Evolutionary conservation across 441 rosid genomes (phyloP).

Genomic region (Rhodomyrtus psidioides): DNA sequence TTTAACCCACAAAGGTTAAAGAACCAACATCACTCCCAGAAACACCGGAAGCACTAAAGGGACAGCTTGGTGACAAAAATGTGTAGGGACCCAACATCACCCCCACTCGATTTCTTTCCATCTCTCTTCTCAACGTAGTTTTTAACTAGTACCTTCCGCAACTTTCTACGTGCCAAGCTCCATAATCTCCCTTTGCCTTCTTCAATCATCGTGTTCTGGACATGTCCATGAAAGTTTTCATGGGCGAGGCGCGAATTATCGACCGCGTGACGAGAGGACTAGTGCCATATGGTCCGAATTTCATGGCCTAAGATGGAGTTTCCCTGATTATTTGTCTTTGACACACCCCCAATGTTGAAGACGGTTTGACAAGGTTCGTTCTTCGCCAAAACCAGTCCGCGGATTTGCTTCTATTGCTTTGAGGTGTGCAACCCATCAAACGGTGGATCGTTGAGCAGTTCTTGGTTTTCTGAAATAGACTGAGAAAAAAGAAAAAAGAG

Average conservation of each 20-base stretch:
- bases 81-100: not conserved
- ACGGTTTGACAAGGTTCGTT: not conserved
- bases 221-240: not conserved
- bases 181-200: not conserved
- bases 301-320: not conserved
- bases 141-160: not conserved
- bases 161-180: not conserved
- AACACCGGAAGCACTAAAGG: conserved; percentile 17
- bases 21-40: conserved; percentile 12
- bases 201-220: not conserved
- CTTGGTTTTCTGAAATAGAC: not conserved
- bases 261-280: not conserved
- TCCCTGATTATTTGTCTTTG: not conserved
- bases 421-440: not conserved
- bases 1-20: not conserved
- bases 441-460: not conserved
- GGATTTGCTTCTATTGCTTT: not conserved
- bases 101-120: not conserved
- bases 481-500: no score
- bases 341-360: not conserved
- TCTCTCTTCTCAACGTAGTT: not conserved
- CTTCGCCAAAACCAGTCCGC: not conserved
- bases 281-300: not conserved
- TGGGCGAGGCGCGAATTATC: not conserved
- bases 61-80: conserved; percentile 15